Conservation (phyloP, 441 rosid genomes). For the Gossypium trilobum region DNA sequence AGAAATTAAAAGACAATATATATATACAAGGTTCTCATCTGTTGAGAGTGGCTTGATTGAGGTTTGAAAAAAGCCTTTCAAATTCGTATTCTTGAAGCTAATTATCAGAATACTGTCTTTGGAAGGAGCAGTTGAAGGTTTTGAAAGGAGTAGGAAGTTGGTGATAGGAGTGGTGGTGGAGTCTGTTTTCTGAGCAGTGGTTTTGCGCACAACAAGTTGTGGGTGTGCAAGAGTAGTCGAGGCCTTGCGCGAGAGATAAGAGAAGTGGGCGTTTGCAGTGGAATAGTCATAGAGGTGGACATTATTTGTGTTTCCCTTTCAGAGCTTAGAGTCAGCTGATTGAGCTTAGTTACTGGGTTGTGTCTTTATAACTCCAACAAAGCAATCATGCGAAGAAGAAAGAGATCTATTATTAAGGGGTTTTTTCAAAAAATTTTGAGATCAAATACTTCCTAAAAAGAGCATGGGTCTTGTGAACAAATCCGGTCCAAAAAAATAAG, state of each 20-base stretch:
- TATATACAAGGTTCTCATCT: constrained; percentile 57
- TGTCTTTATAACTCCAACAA: neutral
- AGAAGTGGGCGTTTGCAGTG: neutral
- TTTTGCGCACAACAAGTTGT: neutral
- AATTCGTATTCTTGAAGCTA: constrained; percentile 35
- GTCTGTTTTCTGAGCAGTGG: neutral
- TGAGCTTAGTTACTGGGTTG: neutral
- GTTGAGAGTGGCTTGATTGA: constrained; percentile 60
- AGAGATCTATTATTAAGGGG: no score
- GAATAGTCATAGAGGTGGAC: neutral
- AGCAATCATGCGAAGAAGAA: no score
- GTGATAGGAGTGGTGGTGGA: neutral
- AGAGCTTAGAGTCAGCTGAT: neutral
- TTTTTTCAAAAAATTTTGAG: no score
- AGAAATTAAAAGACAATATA: neutral
- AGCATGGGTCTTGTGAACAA: no score
- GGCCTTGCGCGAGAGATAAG: neutral
- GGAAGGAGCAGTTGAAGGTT: constrained; percentile 32
- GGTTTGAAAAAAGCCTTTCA: constrained; percentile 83
- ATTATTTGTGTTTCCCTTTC: neutral
- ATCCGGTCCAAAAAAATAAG: no score
- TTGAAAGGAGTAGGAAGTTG: constrained; percentile 2
- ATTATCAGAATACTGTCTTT: constrained; percentile 22
- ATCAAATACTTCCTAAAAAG: no score
- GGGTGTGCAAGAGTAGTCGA: neutral